Evolutionary conservation across 2,329 filamentous ascomycete species (phyloP).

Genomic region (Aspergillus ochraceus): DNA sequence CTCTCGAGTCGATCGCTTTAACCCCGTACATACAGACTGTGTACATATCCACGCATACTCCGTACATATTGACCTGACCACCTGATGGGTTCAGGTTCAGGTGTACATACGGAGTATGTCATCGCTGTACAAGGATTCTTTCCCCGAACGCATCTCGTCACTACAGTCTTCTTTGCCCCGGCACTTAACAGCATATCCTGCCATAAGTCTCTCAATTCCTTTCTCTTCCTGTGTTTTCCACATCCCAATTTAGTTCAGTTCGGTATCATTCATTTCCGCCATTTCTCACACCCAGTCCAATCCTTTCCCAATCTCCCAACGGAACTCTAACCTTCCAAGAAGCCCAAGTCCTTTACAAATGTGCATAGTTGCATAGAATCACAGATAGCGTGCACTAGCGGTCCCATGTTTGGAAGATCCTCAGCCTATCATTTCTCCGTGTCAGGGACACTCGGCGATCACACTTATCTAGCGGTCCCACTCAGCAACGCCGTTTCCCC

Average conservation of each 20-base stretch:
- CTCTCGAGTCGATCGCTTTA: too few species aligned
- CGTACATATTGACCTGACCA: not conserved
- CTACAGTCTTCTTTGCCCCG: not conserved
- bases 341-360: not conserved
- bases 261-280: not conserved
- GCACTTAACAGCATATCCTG: not conserved
- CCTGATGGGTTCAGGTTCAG: not conserved
- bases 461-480: constrained; percentile 7
- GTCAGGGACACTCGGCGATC: constrained; percentile 8
- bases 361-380: constrained; percentile 12
- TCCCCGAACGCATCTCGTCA: too few species aligned
- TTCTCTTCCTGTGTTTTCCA: not conserved
- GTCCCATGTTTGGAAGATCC: constrained; percentile 5
- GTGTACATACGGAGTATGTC: not conserved
- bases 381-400: constrained; percentile 7
- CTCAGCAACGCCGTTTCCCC: not conserved
- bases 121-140: not conserved
- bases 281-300: not conserved
- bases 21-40: too few species aligned
- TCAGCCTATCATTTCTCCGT: constrained; percentile 11
- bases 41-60: not conserved
- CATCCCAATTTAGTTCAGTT: not conserved
- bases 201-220: not conserved
- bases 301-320: not conserved
- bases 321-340: not conserved